Evolutionary conservation across 495 filamentous ascomycete genomes (phyloP), one percentile per base, ranked within the genome.

Genomic region (Neurospora sp.): DNA sequence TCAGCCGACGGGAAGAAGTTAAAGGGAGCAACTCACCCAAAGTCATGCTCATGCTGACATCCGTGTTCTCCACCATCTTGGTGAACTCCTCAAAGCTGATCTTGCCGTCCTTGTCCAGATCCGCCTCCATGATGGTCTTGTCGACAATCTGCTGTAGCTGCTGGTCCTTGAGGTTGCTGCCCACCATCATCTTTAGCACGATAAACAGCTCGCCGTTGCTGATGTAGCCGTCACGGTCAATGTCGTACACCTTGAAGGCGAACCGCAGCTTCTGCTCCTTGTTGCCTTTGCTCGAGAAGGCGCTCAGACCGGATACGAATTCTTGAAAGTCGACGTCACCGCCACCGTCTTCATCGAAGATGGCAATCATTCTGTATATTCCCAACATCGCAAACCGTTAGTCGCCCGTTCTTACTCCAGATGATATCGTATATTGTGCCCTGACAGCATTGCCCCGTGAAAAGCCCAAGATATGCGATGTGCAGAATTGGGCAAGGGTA

Each of bases 101-200:
- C 87, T 97, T 97, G 75, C 96, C 96, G 83, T 99, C 96, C 53
- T 89, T 87, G 82, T 99, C 96, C 78, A 92, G 88, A 82, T 99
- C 96, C 61, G 96, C 96, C 85, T 99, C 96, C 96, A 98, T 98
- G 79, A 99, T 99, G 70, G 96, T 99, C 89, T 99, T 99, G 84
- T 99, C 96, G 73, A 99, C 96, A 75, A 94, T 94, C 86, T 95
- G 96, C 83, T 99, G 96, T 82, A 99, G 84, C 83, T 99, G 96
- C 83, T 97, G 91, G 80, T 99, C 96, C 88, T 99, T 99, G 79
- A 99, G 84, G 83, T 99, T 99, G 84, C 94, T 98, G 65, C 96
- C 96, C 74, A 99, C 96, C 96, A 99, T 99, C 96, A 99, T 99
- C 90, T 99, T 99, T 75, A 99, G 86, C 78, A 99, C 96, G 79